A percentile compares a stretch with the other conserved stretches of the same genome.
Evolutionary conservation across 140 eudicot species (phyloP).

Genomic region (Cichorium intybus): DNA sequence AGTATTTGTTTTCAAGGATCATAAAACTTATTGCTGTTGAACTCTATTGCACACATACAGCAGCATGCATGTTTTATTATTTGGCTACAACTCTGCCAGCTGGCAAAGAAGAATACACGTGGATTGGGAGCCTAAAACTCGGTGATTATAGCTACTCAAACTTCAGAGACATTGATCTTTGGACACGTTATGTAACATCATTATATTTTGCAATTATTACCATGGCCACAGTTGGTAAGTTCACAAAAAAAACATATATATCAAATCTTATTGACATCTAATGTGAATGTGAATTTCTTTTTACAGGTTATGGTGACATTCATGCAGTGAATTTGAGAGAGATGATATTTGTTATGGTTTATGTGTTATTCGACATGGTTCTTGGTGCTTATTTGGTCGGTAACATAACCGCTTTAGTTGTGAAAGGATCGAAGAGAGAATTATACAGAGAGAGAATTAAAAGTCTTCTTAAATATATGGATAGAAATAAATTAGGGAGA

Average conservation of each 20-base stretch:
- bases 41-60: conserved; percentile 1
- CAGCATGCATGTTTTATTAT: conserved; percentile 38
- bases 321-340: conserved; percentile 81
- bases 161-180: conserved; percentile 31
- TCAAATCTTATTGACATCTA: background rate
- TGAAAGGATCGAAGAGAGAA: conserved; percentile 88
- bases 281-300: background rate
- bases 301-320: conserved; percentile 77
- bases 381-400: conserved; percentile 76
- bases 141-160: conserved; percentile 62
- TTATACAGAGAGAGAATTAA: conserved; percentile 82
- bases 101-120: conserved; percentile 64
- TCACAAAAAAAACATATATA: too few species aligned
- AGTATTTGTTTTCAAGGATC: conserved; percentile 2
- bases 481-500: conserved; percentile 55
- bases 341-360: conserved; percentile 81
- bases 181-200: conserved; percentile 50
- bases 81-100: conserved; percentile 65
- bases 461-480: conserved; percentile 61
- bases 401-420: conserved; percentile 78
- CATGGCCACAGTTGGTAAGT: conserved; percentile 80
- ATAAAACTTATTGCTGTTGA: conserved; percentile 3
- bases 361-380: conserved; percentile 72
- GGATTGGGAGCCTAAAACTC: conserved; percentile 70
- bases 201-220: conserved; percentile 26